Base-by-base conservation (phyloP, 768 basidiomycete species). In the Lepiota brunneoincarnata region DNA sequence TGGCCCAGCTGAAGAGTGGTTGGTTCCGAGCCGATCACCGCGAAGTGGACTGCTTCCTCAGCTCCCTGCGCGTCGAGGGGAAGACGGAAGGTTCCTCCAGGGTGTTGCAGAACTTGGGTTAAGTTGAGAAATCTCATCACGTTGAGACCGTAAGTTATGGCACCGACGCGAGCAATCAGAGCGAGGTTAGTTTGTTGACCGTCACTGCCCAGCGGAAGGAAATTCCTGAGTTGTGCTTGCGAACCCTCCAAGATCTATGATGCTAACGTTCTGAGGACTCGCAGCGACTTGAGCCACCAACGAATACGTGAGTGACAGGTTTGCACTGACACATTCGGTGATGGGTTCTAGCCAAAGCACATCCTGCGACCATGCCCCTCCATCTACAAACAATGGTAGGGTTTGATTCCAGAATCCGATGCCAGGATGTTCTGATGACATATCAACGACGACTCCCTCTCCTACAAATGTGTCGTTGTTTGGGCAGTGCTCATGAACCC, bases 331-430 rank as follows among this genome's bases (percentile, higher is more conserved):
- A 14, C 62, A 65, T 20, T 44, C 15, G 4, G 64, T 59, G 6
- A 60, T 58, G 3, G 64, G 64, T 41, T 65, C 62, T 21, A 64
- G 48, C 63, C 64, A 65, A 12, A 65, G 45, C 24, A 65, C 40
- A 5, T 65, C 64, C 26, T 63, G 57, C 6, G 60, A 60, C 64
- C 64, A 65, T 3, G 36, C 41, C 5, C 21, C 60, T 6, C 64
- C 64, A 1, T 44, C 3, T 5, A 38, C 34, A 1, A 55, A 36
- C 0, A 23, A 12, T 11, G 52, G 52, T 4, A 54, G 37, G 2
- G 52, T 46, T 14, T 54, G 52, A 17, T 54, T 47, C 52, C 52
- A 54, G 6, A 54, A 38, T 4, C 52, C 52, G 10, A 54, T 21
- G 9, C 52, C 52, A 17, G 64, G 64, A 28, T 53, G 60, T 1